A percentile compares a stretch with the other conserved stretches of the same genome.
Conservation (phyloP, 805 yeast genomes). For the Starmerella kuoi region DNA sequence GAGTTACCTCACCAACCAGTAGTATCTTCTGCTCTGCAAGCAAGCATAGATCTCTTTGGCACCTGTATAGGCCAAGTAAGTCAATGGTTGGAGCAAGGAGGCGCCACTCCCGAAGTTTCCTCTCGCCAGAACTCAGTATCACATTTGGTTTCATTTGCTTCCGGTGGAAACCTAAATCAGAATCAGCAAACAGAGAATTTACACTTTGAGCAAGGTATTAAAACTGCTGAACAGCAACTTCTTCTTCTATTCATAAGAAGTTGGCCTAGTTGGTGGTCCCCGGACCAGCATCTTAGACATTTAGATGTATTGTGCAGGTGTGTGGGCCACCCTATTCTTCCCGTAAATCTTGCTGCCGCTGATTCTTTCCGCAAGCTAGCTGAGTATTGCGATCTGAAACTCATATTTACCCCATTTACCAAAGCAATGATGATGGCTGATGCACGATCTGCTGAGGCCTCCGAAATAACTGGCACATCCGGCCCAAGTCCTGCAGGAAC, state of each 20-base stretch:
- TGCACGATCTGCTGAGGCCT: constrained; percentile 7
- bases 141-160: constrained; percentile 17
- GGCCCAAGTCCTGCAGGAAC: background rate
- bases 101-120: constrained; percentile 3
- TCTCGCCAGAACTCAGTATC: constrained; percentile 23
- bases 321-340: constrained; percentile 7
- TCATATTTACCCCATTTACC: constrained; percentile 13
- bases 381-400: constrained; percentile 9
- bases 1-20: constrained; percentile 18
- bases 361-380: constrained; percentile 13
- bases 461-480: background rate
- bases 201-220: constrained; percentile 6
- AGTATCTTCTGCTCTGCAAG: constrained; percentile 17
- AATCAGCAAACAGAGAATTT: background rate
- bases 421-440: constrained; percentile 17
- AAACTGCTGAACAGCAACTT: constrained; percentile 15
- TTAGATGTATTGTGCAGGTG: constrained; percentile 61
- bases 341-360: constrained; percentile 10
- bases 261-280: constrained; percentile 51
- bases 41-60: constrained; percentile 23
- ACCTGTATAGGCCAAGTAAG: constrained; percentile 20
- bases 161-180: constrained; percentile 7
- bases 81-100: constrained; percentile 18
- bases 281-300: constrained; percentile 46
- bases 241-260: constrained; percentile 37